Base-by-base conservation (phyloP, 345 rosid species). In the Anacardium occidentale region DNA sequence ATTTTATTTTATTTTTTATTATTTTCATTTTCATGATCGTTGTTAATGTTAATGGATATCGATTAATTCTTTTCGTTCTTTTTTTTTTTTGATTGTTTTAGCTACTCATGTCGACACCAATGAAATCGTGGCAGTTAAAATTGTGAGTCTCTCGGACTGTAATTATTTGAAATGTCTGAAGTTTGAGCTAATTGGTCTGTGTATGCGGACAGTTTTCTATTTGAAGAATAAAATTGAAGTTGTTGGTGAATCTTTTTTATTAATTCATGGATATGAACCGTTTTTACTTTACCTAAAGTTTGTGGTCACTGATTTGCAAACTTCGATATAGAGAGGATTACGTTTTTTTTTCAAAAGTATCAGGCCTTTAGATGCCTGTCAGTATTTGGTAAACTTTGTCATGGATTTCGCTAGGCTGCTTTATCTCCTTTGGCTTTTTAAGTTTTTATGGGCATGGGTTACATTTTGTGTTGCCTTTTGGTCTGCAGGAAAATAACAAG, bases 121-220 rank as follows among this genome's bases (percentile, higher is more conserved):
- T 45, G 93, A 89, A 75, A 84, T 83, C 74, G 87, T 89, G n/a
- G 91, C 91, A 1, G 83, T 84, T 18, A 89, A 89, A 80, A 87
- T 89, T 63, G 93, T 89, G 77, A 81, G 93, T 80, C 22, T 58
- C 55, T 7, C 21, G 25, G 26, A 21, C 12, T 67, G 6, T 29
- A 29, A 29, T 29, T 29, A 29, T 29, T 29, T 29, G 29, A 13
- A 50, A 67, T 50, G 24, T 32, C 14, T 47, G 21, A 63, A 47
- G 29, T 26, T 63, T 45, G 22, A 66, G 58, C 70, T 48, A 40
- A 2, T 59, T 48, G 32, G 15, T 10, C 59, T 58, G 7, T 5
- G 5, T 10, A 12, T 6, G 5, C 12, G 34, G 15, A 10, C 7
- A 7, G 21, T 17, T 48, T 45, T 6, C 44, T 11, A 64, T 11